Conservation (phyloP, 257 asterid genomes). For the Linaria vulgaris region DNA sequence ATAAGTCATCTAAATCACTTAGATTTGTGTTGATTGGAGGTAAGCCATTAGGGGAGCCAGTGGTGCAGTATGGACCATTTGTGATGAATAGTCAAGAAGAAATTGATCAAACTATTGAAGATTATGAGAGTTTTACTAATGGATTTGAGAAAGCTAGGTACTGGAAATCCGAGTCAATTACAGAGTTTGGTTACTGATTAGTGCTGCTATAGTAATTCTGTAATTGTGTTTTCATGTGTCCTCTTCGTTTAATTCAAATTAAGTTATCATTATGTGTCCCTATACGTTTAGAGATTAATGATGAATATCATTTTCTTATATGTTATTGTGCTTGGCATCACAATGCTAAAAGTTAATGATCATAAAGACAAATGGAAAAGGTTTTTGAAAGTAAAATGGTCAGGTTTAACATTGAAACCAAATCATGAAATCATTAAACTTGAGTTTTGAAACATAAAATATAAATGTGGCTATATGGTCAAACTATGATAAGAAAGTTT, state of each 20-base stretch:
- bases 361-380: no score
- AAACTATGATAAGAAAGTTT: no score
- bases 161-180: conserved; percentile 66
- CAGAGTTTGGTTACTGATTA: conserved; percentile 35
- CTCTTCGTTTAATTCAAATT: background rate
- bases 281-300: background rate
- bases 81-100: conserved; percentile 82
- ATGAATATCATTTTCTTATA: background rate
- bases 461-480: no score
- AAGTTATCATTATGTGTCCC: background rate
- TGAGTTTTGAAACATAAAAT: no score
- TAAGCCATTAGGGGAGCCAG: conserved; percentile 78
- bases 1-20: conserved; percentile 46
- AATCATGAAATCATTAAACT: no score
- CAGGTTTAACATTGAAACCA: no score
- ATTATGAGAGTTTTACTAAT: conserved; percentile 62
- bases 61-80: conserved; percentile 84
- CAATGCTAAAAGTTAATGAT: no score
- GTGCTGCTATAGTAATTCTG: background rate
- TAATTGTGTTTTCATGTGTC: no score
- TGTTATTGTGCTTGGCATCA: no score
- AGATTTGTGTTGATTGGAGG: conserved; percentile 77
- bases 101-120: conserved; percentile 75
- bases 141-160: conserved; percentile 85
- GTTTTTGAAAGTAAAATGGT: no score